Evolutionary conservation across 2,329 filamentous ascomycete species (phyloP).

Genomic region (Phaeomoniella chlamydospora): DNA sequence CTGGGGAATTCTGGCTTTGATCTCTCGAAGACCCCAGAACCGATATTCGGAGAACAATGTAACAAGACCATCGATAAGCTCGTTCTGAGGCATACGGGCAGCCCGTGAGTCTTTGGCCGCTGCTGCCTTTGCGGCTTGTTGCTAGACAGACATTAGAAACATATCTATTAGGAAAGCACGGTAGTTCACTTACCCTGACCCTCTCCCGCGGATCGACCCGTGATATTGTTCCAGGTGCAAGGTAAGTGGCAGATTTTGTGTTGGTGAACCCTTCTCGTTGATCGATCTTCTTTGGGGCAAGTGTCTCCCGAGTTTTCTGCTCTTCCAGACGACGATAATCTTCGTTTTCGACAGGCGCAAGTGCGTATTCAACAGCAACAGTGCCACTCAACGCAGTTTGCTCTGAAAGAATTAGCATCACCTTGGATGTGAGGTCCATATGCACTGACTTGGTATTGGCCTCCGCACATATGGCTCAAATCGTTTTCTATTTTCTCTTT

Average conservation of each 20-base stretch:
- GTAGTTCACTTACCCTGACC: neutral
- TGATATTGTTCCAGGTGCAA: constrained; percentile 20
- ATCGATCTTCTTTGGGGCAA: constrained; percentile 43
- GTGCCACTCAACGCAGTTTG: constrained; percentile 62
- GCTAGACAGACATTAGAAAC: too few species aligned
- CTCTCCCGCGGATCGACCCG: neutral
- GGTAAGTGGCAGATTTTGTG: constrained; percentile 43
- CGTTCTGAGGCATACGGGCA: constrained; percentile 76
- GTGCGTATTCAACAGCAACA: constrained; percentile 62
- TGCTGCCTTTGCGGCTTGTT: constrained; percentile 12
- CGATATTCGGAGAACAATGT: constrained; percentile 69
- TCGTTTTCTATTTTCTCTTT: constrained; percentile 29
- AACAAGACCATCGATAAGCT: constrained; percentile 76
- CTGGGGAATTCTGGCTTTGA: constrained; percentile 65
- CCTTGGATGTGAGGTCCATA: constrained; percentile 3
- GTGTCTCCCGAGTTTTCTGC: constrained; percentile 42
- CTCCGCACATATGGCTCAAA: constrained; percentile 42
- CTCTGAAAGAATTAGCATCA: constrained; percentile 34
- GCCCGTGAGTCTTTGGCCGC: constrained; percentile 62
- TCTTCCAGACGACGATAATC: constrained; percentile 52
- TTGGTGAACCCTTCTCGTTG: constrained; percentile 28
- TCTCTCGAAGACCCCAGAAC: constrained; percentile 86
- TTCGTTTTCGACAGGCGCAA: constrained; percentile 56
- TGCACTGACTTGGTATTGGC: constrained; percentile 54
- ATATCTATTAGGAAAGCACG: too few species aligned